These are phyloP conservation scores for Hymenoscyphus infarciens DNA, from an alignment of 2,329 filamentous ascomycete genomes.

Conservation along the genomic window DNA sequence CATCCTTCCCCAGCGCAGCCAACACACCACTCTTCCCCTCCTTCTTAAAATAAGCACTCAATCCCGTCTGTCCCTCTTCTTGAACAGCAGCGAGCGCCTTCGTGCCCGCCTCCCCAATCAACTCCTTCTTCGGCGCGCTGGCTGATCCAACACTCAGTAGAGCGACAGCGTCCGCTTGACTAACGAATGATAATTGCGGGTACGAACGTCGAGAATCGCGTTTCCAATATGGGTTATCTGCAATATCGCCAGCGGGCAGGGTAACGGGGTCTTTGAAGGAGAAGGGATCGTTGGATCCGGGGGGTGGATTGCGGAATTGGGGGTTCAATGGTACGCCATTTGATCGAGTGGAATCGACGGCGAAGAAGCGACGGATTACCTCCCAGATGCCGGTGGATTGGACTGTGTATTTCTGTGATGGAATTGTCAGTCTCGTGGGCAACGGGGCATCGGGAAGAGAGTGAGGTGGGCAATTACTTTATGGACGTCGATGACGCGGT, in stretches of 20 bases:
- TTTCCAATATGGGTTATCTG: slow-evolving; percentile 95
- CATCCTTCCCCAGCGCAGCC: slow-evolving; percentile 67
- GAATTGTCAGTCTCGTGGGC: slow-evolving; percentile 14
- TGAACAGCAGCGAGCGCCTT: slow-evolving; percentile 72
- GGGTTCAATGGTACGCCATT: slow-evolving; percentile 91
- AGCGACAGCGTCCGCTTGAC: slow-evolving; percentile 79
- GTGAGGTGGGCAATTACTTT: slow-evolving; percentile 46
- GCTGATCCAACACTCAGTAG: slow-evolving; percentile 83
- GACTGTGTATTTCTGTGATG: slow-evolving; percentile 84
- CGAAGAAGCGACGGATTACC: slow-evolving; percentile 69
- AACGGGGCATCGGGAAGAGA: slow-evolving; percentile 2
- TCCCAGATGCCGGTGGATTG: slow-evolving; percentile 90
- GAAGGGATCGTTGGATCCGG: slow-evolving; percentile 66
- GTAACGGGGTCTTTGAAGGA: slow-evolving; percentile 81
- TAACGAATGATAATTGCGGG: slow-evolving; percentile 73
- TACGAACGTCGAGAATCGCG: slow-evolving; percentile 83
- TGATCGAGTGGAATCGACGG: slow-evolving; percentile 83
- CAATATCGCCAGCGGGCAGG: slow-evolving; percentile 78
- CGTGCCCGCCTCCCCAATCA: slow-evolving; percentile 70
- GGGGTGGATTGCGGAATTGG: slow-evolving; percentile 83
- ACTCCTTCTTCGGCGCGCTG: slow-evolving; percentile 74
- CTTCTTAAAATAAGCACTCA: slow-evolving; percentile 72
- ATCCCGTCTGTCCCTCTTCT: slow-evolving; percentile 68
- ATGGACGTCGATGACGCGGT: slow-evolving; percentile 52
- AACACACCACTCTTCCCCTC: slow-evolving; percentile 48